Base-by-base conservation (phyloP, 2,329 filamentous ascomycete genomes). In the Neonectria sp. region DNA sequence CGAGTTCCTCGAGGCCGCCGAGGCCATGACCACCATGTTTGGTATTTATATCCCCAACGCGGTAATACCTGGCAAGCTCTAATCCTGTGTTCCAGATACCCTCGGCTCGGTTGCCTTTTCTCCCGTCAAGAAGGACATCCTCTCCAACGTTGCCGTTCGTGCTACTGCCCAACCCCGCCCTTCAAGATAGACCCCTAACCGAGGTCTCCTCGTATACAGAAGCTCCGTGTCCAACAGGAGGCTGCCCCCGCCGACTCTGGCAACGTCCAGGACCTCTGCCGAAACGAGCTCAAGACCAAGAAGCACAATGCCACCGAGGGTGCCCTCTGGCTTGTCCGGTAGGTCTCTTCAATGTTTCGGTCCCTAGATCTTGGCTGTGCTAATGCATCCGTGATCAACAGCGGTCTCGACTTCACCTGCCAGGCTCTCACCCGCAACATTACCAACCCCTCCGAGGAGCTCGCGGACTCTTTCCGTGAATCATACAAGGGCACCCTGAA, bases 331-430 rank as follows among this genome's bases (percentile, higher is more conserved):
- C 88, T 98, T 68, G 88, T 92, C 73, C 93, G 95, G 93, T 97
- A 87, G 68, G 87, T 65, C 33, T 33, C 17, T 6, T 7, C 1
- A 9, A 3, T 2, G 7, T 12, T 6, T 6, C 27, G 21, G 9
- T 7, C 8, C 29, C 17, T 13, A 11, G 9, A 4, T 35, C 6
- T 35, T 17, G 9, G 6, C 13, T 29, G 11, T 21, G 24, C 63
- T 52, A 64, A 58, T 55, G 49, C 29, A 49, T 31, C 35, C 56
- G 27, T 51, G 9, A 8, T n/a, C 43, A 60, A 43, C 75, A 97
- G 95, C 69, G 96, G 93, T 68, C 93, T 98, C 78, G 94, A 98
- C 79, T 99, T 99, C 86, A 98, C 95, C 72, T 90, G 91, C 78
- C 91, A 94, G 81, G 93, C 93, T 67, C 91, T 99, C 70, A 90